Percentiles rank a stretch among this genome's conserved stretches.
Conservation (phyloP, 176 grass and related monocot genomes). For the Chrysopogon serrulatus region DNA sequence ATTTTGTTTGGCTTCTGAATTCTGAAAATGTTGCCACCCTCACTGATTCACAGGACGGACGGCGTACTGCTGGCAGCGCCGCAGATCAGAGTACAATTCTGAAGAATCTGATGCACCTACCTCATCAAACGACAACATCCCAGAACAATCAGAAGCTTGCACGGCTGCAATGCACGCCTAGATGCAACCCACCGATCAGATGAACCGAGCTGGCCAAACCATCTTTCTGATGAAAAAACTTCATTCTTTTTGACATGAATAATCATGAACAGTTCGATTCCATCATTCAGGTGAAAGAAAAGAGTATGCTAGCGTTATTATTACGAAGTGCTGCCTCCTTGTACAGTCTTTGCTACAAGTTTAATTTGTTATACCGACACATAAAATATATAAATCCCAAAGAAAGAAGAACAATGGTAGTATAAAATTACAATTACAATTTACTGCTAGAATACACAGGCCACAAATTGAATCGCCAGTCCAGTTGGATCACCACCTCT, state of each 20-base stretch:
- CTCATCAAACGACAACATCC: neutral
- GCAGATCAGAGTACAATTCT: neutral
- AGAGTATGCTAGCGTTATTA: conserved; percentile 4
- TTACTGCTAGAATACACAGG: neutral
- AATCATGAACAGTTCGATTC: no score
- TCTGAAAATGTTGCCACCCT: no score
- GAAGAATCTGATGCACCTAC: neutral
- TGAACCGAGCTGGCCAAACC: no score
- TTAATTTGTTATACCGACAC: neutral
- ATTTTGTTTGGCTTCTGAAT: no score
- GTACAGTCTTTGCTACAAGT: neutral
- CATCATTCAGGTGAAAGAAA: no score
- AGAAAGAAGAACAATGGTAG: neutral
- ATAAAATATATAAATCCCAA: neutral
- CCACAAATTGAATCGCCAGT: neutral
- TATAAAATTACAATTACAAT: neutral
- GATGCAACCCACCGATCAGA: no score
- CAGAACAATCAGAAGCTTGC: neutral
- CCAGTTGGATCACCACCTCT: neutral
- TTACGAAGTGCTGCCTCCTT: neutral
- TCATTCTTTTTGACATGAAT: neutral
- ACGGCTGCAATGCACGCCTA: no score
- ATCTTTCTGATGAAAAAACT: no score
- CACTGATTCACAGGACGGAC: no score
- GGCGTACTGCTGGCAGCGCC: no score